phyloP scores from a whole-genome alignment of 192 early-diverging fungal species.

The Ambispora gerdemannii region DNA sequence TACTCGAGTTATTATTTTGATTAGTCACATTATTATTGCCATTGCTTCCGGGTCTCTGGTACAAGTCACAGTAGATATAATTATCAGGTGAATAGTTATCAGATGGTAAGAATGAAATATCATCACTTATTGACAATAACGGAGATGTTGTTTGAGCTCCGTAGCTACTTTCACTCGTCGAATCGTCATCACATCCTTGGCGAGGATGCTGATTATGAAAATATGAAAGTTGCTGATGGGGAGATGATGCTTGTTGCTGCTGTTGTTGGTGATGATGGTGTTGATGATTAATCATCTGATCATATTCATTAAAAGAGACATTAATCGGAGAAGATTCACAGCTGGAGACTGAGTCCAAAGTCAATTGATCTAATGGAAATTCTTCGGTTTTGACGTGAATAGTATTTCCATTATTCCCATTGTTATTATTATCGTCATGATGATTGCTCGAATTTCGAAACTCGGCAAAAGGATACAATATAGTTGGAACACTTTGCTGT shows the following conservation, averaged over 20 bases:
- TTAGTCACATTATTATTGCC: neutral
- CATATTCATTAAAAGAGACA: constrained; percentile 12
- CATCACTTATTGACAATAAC: neutral
- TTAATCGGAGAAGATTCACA: constrained; percentile 14
- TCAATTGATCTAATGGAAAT: neutral
- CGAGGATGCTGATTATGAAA: neutral
- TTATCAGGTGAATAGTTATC: neutral
- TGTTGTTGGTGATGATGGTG: neutral
- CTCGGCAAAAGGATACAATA: neutral
- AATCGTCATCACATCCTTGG: neutral
- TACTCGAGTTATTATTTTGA: neutral
- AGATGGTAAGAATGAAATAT: neutral
- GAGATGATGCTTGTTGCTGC: neutral
- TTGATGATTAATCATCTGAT: neutral
- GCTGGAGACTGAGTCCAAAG: constrained; percentile 4
- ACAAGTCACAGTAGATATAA: neutral
- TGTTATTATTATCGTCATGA: neutral
- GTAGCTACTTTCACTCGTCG: neutral
- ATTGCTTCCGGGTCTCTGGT: neutral
- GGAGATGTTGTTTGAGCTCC: neutral
- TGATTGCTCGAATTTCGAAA: neutral
- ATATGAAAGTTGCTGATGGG: neutral
- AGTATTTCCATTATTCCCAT: neutral
- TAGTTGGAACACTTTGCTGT: neutral
- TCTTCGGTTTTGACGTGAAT: constrained; percentile 23